phyloP scores from a whole-genome alignment of 2,329 filamentous ascomycete genomes.

The Clonostachys rhizophaga region DNA sequence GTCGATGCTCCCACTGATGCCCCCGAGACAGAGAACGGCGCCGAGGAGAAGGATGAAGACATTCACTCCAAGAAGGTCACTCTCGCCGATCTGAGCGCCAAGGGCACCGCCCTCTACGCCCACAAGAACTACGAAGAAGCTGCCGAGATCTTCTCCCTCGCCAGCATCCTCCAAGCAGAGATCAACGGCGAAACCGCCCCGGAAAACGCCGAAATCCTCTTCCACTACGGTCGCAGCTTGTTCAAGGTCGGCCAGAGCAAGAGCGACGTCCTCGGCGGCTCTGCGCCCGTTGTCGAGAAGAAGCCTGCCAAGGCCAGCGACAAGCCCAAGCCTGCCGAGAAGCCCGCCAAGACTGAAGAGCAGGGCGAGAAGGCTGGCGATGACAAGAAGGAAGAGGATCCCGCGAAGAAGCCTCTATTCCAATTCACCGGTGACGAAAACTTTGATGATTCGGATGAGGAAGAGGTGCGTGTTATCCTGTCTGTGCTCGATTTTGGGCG shows the following conservation, averaged over 20 bases:
- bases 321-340: conserved; percentile 34
- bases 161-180: conserved; percentile 83
- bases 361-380: conserved; percentile 38
- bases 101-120: conserved; percentile 79
- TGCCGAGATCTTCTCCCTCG: conserved; percentile 81
- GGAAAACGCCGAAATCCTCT: conserved; percentile 90
- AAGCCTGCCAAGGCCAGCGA: conserved; percentile 32
- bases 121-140: conserved; percentile 86
- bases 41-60: conserved; percentile 28
- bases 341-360: conserved; percentile 29
- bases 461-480: conserved; percentile 41
- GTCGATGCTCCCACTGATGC: neutral
- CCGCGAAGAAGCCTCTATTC: conserved; percentile 62
- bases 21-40: neutral
- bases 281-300: conserved; percentile 51
- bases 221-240: conserved; percentile 87
- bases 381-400: conserved; percentile 21
- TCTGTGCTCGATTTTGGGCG: neutral
- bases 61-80: conserved; percentile 53
- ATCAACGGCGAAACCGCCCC: conserved; percentile 89
- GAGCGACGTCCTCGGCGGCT: conserved; percentile 88
- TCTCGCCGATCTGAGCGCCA: conserved; percentile 72
- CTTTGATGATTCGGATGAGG: conserved; percentile 78
- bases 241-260: conserved; percentile 93
- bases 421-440: conserved; percentile 94